phyloP scores from a whole-genome alignment of 768 basidiomycete genomes.

The Suillus weaverae region DNA sequence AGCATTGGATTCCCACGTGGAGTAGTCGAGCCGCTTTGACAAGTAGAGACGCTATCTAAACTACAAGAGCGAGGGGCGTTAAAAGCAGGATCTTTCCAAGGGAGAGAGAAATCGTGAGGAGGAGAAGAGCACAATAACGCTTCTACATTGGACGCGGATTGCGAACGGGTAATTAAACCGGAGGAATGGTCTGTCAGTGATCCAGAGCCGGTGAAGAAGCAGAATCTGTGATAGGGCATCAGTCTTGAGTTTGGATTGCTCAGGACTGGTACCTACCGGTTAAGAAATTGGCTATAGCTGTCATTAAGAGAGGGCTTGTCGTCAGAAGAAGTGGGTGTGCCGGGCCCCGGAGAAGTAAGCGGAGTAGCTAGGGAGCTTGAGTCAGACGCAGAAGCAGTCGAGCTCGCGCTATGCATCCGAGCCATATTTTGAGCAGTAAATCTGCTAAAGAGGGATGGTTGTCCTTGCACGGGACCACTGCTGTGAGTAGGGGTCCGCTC shows the following conservation, averaged over 20 bases:
- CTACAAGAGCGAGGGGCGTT: conserved; percentile 28
- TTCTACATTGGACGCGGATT: conserved; percentile 57
- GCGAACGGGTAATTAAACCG: conserved; percentile 37
- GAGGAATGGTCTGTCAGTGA: conserved; percentile 30
- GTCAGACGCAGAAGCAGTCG: conserved; percentile 51
- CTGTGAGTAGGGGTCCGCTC: neutral
- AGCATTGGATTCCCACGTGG: conserved; percentile 26
- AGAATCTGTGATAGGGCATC: conserved; percentile 51
- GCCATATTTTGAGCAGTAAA: conserved; percentile 11
- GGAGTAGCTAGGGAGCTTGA: conserved; percentile 44
- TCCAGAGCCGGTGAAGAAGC: conserved; percentile 73
- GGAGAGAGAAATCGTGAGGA: conserved; percentile 26
- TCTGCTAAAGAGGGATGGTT: neutral
- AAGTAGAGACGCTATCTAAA: conserved; percentile 27
- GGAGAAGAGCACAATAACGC: conserved; percentile 43
- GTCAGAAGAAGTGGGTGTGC: conserved; percentile 10
- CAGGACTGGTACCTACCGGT: conserved; percentile 47
- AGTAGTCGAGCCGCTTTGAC: conserved; percentile 27
- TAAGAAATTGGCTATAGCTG: conserved; percentile 62
- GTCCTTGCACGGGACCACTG: neutral
- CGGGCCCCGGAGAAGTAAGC: conserved; percentile 42
- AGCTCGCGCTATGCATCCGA: conserved; percentile 33
- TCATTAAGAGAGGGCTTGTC: conserved; percentile 19
- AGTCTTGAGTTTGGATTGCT: neutral
- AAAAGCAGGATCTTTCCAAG: conserved; percentile 15